Conservation (phyloP, 345 rosid genomes). For the Syzygium oleosum region DNA sequence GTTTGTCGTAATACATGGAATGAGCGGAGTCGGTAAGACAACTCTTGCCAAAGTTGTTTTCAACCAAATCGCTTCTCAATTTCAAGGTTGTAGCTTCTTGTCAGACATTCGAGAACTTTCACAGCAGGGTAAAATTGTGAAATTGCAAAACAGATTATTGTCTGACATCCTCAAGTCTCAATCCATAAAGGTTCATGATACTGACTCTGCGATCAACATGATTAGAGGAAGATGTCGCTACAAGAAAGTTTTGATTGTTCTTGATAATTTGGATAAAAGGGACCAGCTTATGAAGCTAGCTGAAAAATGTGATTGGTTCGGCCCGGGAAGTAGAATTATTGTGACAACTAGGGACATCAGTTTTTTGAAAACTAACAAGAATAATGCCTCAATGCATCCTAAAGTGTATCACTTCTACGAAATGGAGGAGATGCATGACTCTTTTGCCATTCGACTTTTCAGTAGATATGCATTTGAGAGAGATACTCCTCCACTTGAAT, state of each 20-base stretch:
- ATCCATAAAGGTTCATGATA: background rate
- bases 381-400: background rate
- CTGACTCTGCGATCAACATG: background rate
- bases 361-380: background rate
- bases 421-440: background rate
- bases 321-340: slow-evolving; percentile 1
- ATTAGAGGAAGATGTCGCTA: background rate
- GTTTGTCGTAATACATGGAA: background rate
- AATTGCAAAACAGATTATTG: background rate
- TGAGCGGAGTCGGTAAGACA: slow-evolving; percentile 7
- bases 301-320: background rate
- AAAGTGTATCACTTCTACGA: background rate
- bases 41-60: slow-evolving; percentile 4
- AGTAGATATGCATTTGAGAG: background rate
- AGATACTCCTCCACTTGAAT: background rate
- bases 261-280: background rate
- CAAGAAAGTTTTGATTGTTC: background rate
- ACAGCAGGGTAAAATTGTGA: background rate
- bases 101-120: background rate
- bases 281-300: background rate
- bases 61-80: background rate
- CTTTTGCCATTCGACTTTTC: background rate
- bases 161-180: background rate
- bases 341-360: background rate
- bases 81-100: background rate